phyloP scores from a whole-genome alignment of 2,329 filamentous ascomycete species.

The Fusarium anguioides region DNA sequence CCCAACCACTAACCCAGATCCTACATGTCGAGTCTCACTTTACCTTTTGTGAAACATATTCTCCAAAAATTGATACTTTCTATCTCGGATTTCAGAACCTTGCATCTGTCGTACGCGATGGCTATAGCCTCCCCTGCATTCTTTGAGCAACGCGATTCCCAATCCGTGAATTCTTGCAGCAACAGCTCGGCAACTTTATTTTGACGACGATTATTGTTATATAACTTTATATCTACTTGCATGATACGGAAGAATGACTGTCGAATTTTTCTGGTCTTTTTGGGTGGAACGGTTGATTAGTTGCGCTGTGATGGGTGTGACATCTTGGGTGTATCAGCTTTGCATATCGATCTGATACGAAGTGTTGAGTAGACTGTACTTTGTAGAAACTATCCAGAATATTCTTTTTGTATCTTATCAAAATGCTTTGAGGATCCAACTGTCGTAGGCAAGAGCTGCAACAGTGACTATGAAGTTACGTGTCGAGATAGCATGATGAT shows the following conservation, averaged over 20 bases:
- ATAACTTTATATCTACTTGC: not conserved
- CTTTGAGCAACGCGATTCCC: constrained; percentile 30
- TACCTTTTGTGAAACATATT: constrained; percentile 9
- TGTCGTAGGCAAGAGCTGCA: not conserved
- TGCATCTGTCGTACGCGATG: constrained; percentile 21
- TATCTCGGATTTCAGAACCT: not conserved
- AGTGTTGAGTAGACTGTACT: too few relatives aligned
- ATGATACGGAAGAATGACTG: too few relatives aligned
- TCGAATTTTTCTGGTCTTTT: not conserved
- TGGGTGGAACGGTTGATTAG: not conserved
- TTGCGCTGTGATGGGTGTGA: not conserved
- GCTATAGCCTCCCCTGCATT: not conserved
- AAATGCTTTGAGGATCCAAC: not conserved
- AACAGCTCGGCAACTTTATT: constrained; percentile 36
- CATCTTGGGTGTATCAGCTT: not conserved
- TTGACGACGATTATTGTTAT: constrained; percentile 10
- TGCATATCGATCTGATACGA: too few relatives aligned
- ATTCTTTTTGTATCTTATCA: not conserved
- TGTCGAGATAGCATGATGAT: not conserved
- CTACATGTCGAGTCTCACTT: not conserved
- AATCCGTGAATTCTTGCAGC: constrained; percentile 38
- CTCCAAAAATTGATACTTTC: not conserved
- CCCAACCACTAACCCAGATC: not conserved
- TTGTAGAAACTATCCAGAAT: not conserved
- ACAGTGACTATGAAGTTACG: not conserved